phyloP scores from a whole-genome alignment of 2,329 filamentous ascomycete genomes.

The Arthroderma sp. region DNA sequence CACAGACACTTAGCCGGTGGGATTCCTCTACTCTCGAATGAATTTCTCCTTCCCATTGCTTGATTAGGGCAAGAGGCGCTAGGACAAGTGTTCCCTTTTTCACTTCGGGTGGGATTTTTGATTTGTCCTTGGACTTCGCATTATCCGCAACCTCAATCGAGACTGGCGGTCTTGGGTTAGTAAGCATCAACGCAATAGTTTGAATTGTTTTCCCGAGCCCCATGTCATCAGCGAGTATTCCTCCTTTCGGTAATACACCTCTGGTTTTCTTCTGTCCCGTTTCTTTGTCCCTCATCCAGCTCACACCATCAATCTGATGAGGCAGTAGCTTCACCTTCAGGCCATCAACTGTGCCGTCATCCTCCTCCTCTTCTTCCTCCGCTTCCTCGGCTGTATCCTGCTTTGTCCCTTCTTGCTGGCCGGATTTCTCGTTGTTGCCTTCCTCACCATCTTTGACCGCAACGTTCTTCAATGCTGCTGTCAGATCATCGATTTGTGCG shows the following conservation, averaged over 20 bases:
- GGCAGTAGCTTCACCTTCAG: constrained; percentile 79
- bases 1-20: constrained; percentile 63
- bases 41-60: constrained; percentile 94
- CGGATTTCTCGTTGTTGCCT: constrained; percentile 36
- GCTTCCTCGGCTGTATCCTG: constrained; percentile 26
- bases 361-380: constrained; percentile 38
- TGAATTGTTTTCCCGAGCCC: constrained; percentile 93
- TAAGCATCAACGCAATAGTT: constrained; percentile 75
- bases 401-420: constrained; percentile 43
- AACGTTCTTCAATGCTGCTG: constrained; percentile 30
- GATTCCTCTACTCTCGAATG: constrained; percentile 60
- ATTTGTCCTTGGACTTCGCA: constrained; percentile 31
- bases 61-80: constrained; percentile 82
- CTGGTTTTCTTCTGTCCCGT: constrained; percentile 72
- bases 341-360: constrained; percentile 59
- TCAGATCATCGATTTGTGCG: constrained; percentile 29
- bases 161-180: constrained; percentile 57
- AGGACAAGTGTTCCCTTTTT: constrained; percentile 80
- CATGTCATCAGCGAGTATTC: constrained; percentile 92
- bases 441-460: constrained; percentile 24
- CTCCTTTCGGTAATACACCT: constrained; percentile 67
- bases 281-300: constrained; percentile 92
- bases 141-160: constrained; percentile 17
- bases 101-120: constrained; percentile 55
- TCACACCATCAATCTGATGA: constrained; percentile 85